Conservation (phyloP, 495 filamentous ascomycete species). For the Aspergillus haitiensis region DNA sequence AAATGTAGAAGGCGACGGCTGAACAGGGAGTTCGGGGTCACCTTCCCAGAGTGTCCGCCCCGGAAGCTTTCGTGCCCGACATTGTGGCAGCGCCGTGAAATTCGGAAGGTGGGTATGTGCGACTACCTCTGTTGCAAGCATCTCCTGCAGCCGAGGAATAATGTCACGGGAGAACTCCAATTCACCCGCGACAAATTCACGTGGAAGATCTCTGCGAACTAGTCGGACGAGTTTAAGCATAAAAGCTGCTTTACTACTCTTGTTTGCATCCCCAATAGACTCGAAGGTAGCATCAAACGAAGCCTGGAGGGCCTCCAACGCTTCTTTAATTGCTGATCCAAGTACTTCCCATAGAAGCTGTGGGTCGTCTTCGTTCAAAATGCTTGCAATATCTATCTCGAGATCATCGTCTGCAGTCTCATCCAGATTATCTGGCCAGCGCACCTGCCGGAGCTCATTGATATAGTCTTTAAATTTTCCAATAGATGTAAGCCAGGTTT, state of each 20-base stretch:
- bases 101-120: conserved; percentile 17
- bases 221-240: conserved; percentile 76
- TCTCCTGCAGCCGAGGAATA: conserved; percentile 58
- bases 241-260: conserved; percentile 62
- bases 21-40: conserved; percentile 70
- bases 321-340: conserved; percentile 51
- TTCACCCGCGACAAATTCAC: conserved; percentile 35
- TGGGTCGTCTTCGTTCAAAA: conserved; percentile 74
- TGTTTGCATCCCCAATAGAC: conserved; percentile 40
- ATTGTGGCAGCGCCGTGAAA: conserved; percentile 10
- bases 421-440: conserved; percentile 77
- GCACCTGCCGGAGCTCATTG: conserved; percentile 62
- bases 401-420: conserved; percentile 72
- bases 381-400: conserved; percentile 57
- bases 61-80: conserved; percentile 29
- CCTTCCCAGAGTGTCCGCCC: conserved; percentile 75
- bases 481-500: conserved; percentile 66
- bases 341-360: conserved; percentile 61
- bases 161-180: conserved; percentile 44
- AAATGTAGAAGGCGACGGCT: conserved; percentile 77
- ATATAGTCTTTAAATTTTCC: conserved; percentile 60
- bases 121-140: conserved; percentile 46
- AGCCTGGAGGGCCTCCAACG: conserved; percentile 59
- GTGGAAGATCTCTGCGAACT: conserved; percentile 64
- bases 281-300: conserved; percentile 52